Base-by-base conservation (phyloP, 352 stramenopile genomes). In the Phytophthora pseudosyringae region DNA sequence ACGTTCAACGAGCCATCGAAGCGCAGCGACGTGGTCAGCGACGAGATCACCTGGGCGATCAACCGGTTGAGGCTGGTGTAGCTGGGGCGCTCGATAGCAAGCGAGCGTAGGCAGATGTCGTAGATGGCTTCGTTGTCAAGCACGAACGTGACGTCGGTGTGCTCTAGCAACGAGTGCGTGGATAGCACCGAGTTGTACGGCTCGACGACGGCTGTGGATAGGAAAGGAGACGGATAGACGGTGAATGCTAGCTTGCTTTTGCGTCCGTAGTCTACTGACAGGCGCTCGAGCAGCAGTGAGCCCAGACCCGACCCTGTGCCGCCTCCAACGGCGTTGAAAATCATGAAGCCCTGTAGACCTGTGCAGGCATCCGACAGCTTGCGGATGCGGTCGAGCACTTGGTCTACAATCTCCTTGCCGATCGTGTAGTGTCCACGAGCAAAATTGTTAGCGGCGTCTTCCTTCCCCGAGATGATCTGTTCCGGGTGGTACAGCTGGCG, bases 61-160 rank as follows among this genome's bases (percentile, higher is more conserved):
- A 99, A 81, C 43, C 95, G 80, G 87, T 99, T 99, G 51, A 99
- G 85, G 93, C 99, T 99, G 46, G 92, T 98, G 94, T 99, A 99
- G 45, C 96, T 98, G 12, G 97, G 97, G 50, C 94, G 88, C 63
- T 98, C 91, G 76, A 99, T 6, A 18, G 25, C 21, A 12, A 57
- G 32, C 28, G 33, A 46, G 9, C 49, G 21, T 4, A 35, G 35
- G 31, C n/a, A 43, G 21, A 41, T 55, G 36, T 55, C 47, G 39
- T 45, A 45, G 39, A 45, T 45, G 2, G 39, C 39, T 45, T 45
- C 39, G 8, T 45, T 45, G 39, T 41, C 47, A 12, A 55, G 47
- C 4, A 55, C 5, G 16, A 55, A 33, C 10, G 31, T n/a, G 9
- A 55, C 47, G 16, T 43, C 31, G 5, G 47, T 43, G 31, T 55